phyloP scores from a whole-genome alignment of 1,139 yeast species.

The Saccharomycopsis crataegensis region DNA sequence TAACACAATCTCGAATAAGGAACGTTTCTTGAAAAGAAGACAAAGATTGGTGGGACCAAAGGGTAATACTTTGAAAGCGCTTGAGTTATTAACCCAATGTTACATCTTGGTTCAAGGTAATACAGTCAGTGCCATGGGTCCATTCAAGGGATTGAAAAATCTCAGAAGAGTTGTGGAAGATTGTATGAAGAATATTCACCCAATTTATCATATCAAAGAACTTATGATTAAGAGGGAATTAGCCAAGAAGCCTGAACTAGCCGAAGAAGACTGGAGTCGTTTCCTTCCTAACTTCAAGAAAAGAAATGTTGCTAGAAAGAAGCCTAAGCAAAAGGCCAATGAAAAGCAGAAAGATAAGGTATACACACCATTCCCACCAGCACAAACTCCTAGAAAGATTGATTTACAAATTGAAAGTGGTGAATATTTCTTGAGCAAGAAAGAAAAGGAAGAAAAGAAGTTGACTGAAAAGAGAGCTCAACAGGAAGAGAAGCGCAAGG shows the following conservation, averaged over 20 bases:
- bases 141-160: conserved; percentile 86
- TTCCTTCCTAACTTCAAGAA: conserved; percentile 96
- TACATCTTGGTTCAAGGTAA: conserved; percentile 95
- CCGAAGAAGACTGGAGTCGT: conserved; percentile 94
- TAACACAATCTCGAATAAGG: conserved; percentile 80
- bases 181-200: conserved; percentile 94
- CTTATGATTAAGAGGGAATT: conserved; percentile 95
- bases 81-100: conserved; percentile 87
- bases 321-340: conserved; percentile 54
- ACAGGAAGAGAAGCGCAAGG: conserved; percentile 63
- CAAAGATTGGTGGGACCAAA: conserved; percentile 95
- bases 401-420: conserved; percentile 98
- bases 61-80: conserved; percentile 93
- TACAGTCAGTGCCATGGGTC: conserved; percentile 97
- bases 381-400: conserved; percentile 92
- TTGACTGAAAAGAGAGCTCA: conserved; percentile 72
- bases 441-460: conserved; percentile 67
- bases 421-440: conserved; percentile 89
- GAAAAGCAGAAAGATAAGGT: conserved; percentile 47
- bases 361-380: conserved; percentile 99
- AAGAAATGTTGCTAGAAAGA: conserved; percentile 91
- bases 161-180: conserved; percentile 93
- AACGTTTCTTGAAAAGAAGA: conserved; percentile 89
- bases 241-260: conserved; percentile 90
- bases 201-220: conserved; percentile 94